Base-by-base conservation (phyloP, 1,284 basidiomycete species). In the Rhodotorula mucilaginosa region DNA sequence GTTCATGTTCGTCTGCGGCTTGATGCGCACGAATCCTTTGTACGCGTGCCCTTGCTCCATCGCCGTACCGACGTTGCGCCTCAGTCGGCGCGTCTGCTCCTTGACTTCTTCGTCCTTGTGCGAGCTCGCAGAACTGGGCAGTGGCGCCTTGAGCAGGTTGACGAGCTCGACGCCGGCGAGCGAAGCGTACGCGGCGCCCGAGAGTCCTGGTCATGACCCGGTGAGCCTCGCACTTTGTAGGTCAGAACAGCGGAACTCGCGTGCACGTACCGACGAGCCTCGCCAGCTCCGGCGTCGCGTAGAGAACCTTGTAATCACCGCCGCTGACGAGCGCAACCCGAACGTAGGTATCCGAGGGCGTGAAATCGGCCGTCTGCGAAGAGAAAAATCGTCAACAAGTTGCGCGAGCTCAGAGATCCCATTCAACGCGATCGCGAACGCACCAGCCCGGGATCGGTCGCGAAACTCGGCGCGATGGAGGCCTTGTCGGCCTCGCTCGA, bases 141-240 rank as follows among this genome's bases (percentile, higher is more conserved):
- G 13, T 2, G 65, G 49, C 5, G 65, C 39, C 39, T 16, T 29
- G n/a, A 91, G 83, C 2, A 90, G 89, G 79, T 94, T 93, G 13
- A 93, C 83, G 18, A 89, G 79, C 4, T 89, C 91, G 5, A 93
- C 85, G 47, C 88, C 89, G 51, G 90, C 84, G 44, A 95, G 84
- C 79, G 95, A 93, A n/a, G 93, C 10, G 16, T 58, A 48, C 8
- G 44, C 2, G 10, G 59, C 44, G 13, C 47, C 23, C 2, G 64
- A 29, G 5, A 65, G 48, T 12, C 56, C 70, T 71, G 66, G 7
- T 2, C 34, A 34, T 34, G 39, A 10, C 39, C 39, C 2, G 39
- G 39, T 44, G 10, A 44, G 39, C 39, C 39, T 44, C 39, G 8
- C 12, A 10, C 12, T 23, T n/a, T 13, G n/a, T 16, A 29, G 12